Percentiles rank a stretch among this genome's conserved stretches.
phyloP scores from a whole-genome alignment of 257 asterid genomes.

The Solanum appendiculatum region DNA sequence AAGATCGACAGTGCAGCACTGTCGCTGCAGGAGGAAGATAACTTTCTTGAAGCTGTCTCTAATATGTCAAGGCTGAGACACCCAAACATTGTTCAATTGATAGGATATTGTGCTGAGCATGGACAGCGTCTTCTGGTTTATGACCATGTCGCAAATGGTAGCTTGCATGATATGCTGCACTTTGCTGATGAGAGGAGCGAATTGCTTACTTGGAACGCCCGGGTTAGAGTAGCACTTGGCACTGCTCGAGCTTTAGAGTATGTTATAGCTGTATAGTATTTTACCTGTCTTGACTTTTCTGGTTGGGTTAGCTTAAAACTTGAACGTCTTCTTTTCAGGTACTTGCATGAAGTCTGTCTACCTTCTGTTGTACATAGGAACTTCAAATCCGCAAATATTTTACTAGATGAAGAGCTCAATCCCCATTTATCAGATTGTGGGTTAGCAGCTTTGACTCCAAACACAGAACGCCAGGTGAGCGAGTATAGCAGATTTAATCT shows the following conservation, averaged over 20 bases:
- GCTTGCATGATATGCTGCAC: constrained; percentile 95
- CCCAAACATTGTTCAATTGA: constrained; percentile 76
- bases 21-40: constrained; percentile 91
- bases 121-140: constrained; percentile 90
- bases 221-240: constrained; percentile 96
- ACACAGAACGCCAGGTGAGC: constrained; percentile 86
- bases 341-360: constrained; percentile 97
- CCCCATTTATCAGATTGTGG: constrained; percentile 96
- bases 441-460: constrained; percentile 77
- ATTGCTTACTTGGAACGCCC: constrained; percentile 92
- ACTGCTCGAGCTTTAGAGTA: constrained; percentile 99
- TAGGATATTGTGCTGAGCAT: constrained; percentile 89
- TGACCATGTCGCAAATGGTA: constrained; percentile 66
- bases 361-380: constrained; percentile 94
- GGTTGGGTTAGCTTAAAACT: constrained; percentile 1
- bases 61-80: constrained; percentile 91
- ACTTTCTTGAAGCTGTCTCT: constrained; percentile 78
- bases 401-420: constrained; percentile 86
- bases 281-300: background rate
- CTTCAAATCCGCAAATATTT: constrained; percentile 87
- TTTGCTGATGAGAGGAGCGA: constrained; percentile 81
- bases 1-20: constrained; percentile 81
- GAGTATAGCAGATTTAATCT: background rate
- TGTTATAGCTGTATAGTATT: constrained; percentile 12
- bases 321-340: constrained; percentile 38